A percentile compares a stretch with the other conserved stretches of the same genome.
phyloP scores from a whole-genome alignment of 2,329 filamentous ascomycete genomes.

The Tolypocladium album region DNA sequence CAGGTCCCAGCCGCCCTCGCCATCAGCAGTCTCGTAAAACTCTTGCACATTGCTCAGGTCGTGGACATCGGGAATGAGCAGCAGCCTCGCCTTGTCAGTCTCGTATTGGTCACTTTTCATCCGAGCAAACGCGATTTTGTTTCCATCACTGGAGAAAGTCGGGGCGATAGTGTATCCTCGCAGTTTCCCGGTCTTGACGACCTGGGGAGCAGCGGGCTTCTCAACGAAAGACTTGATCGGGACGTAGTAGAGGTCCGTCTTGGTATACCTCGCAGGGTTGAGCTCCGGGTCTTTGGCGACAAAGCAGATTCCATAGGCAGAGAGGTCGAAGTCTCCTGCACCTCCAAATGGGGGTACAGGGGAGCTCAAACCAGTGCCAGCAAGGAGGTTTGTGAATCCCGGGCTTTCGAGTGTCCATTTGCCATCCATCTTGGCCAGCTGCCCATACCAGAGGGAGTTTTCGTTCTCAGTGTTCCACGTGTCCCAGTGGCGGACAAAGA shows the following conservation, averaged over 20 bases:
- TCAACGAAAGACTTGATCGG: constrained; percentile 52
- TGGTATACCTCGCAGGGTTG: constrained; percentile 65
- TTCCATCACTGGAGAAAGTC: constrained; percentile 64
- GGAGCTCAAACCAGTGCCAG: constrained; percentile 46
- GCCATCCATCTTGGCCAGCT: constrained; percentile 35
- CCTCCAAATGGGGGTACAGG: constrained; percentile 74
- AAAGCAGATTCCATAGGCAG: constrained; percentile 55
- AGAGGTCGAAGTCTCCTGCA: constrained; percentile 69
- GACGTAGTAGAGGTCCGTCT: constrained; percentile 69
- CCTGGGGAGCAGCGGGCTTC: constrained; percentile 37
- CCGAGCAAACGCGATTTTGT: constrained; percentile 61
- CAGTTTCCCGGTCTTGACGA: constrained; percentile 43
- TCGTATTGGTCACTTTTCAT: constrained; percentile 75
- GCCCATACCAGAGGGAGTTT: constrained; percentile 64
- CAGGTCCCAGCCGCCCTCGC: constrained; percentile 51
- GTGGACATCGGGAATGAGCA: constrained; percentile 51
- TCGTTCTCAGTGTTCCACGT: constrained; percentile 58
- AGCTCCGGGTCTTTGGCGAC: constrained; percentile 64
- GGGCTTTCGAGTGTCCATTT: constrained; percentile 30
- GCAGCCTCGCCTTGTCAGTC: constrained; percentile 56
- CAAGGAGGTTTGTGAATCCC: constrained; percentile 53
- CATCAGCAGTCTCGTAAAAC: constrained; percentile 51
- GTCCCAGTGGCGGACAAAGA: constrained; percentile 81
- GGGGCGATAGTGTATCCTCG: constrained; percentile 56
- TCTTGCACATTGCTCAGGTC: constrained; percentile 48